phyloP scores from a whole-genome alignment of 2,329 filamentous ascomycete species.

The Hymenoscyphus salicellus region DNA sequence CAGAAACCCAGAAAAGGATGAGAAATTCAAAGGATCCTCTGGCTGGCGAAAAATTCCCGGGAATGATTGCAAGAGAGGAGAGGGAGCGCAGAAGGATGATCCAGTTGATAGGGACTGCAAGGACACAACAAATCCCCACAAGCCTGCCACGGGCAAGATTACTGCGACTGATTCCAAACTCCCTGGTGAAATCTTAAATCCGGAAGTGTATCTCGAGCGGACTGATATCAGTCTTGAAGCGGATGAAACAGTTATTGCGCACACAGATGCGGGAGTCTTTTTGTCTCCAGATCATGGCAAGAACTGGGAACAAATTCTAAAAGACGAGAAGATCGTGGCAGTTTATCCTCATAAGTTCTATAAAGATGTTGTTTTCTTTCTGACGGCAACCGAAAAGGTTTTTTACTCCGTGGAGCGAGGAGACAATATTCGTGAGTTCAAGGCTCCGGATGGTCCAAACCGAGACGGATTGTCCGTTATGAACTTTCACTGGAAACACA shows the following conservation, averaged over 20 bases:
- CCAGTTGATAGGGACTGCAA: slow-evolving; percentile 73
- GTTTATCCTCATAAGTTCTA: slow-evolving; percentile 79
- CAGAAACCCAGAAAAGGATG: slow-evolving; percentile 47
- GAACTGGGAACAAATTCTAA: slow-evolving; percentile 70
- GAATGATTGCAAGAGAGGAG: slow-evolving; percentile 64
- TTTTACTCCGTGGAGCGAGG: slow-evolving; percentile 82
- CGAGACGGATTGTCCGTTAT: slow-evolving; percentile 50
- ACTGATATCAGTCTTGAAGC: slow-evolving; percentile 58
- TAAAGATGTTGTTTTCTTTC: slow-evolving; percentile 82
- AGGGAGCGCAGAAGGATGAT: slow-evolving; percentile 65
- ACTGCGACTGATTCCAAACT: slow-evolving; percentile 60
- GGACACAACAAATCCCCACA: slow-evolving; percentile 48
- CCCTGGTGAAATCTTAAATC: slow-evolving; percentile 50
- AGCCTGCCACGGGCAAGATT: slow-evolving; percentile 64
- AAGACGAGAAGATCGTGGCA: slow-evolving; percentile 64
- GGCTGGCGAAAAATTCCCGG: slow-evolving; percentile 91
- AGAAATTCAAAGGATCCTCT: slow-evolving; percentile 78
- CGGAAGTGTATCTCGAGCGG: slow-evolving; percentile 76
- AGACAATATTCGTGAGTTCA: slow-evolving; percentile 68
- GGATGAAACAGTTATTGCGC: slow-evolving; percentile 70
- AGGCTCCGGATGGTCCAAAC: slow-evolving; percentile 58
- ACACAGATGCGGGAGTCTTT: slow-evolving; percentile 52
- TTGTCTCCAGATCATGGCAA: slow-evolving; percentile 86
- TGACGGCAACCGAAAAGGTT: slow-evolving; percentile 64
- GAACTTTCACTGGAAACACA: slow-evolving; percentile 78